phyloP scores from a whole-genome alignment of 306 rosid genomes.

The Trichosanthes truncata region DNA sequence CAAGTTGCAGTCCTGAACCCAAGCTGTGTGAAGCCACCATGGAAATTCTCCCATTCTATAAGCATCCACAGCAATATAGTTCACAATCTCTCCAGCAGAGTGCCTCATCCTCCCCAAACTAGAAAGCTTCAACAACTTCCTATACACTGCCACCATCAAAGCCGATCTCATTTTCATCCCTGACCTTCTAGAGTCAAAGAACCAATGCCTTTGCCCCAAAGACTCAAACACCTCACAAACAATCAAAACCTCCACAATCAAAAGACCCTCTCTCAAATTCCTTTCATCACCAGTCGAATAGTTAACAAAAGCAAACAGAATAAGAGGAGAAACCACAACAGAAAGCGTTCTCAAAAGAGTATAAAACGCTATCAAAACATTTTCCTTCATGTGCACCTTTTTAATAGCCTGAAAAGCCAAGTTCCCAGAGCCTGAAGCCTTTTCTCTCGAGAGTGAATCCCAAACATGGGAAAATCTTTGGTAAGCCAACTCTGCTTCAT shows the following conservation, averaged over 20 bases:
- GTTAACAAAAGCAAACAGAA: conserved; percentile 60
- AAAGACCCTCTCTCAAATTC: conserved; percentile 31
- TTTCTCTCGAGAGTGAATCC: conserved; percentile 35
- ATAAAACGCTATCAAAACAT: conserved; percentile 33
- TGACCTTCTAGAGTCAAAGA: conserved; percentile 45
- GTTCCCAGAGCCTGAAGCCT: conserved; percentile 22
- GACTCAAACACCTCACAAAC: conserved; percentile 43
- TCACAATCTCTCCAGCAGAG: conserved; percentile 67
- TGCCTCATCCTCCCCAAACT: conserved; percentile 47
- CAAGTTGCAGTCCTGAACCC: conserved; percentile 29
- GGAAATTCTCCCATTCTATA: conserved; percentile 79
- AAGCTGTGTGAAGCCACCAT: conserved; percentile 68
- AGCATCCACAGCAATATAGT: conserved; percentile 70
- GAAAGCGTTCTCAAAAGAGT: conserved; percentile 34
- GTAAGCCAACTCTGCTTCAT: conserved; percentile 39
- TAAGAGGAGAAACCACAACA: conserved; percentile 46
- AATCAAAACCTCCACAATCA: conserved; percentile 36
- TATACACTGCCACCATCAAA: conserved; percentile 64
- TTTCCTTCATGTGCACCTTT: conserved; percentile 46
- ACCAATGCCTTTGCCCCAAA: conserved; percentile 59
- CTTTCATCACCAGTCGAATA: conserved; percentile 27
- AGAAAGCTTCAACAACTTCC: conserved; percentile 62
- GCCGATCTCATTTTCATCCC: conserved; percentile 80
- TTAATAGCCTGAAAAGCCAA: conserved; percentile 34
- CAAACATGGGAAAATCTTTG: conserved; percentile 37